Conservation (phyloP, 371 early-diverging fungal species). For the Dipsacomyces acuminosporus region DNA sequence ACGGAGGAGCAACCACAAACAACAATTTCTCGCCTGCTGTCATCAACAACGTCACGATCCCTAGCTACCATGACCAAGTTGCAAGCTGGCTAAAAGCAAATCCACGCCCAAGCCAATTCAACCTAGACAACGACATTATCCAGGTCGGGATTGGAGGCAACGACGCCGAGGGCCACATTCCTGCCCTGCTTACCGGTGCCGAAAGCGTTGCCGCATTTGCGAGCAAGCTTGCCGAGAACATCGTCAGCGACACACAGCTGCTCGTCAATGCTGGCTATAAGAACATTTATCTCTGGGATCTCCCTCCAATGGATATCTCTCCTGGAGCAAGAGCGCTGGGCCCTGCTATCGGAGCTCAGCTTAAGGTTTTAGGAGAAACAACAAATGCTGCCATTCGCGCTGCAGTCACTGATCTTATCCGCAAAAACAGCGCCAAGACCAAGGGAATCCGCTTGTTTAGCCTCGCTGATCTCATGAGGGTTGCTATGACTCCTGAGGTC, state of each 20-base stretch:
- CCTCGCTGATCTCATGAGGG: not conserved
- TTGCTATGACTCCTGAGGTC: constrained; percentile 1
- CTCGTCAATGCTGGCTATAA: not conserved
- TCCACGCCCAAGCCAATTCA: not conserved
- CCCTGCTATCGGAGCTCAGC: not conserved
- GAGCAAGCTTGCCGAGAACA: not conserved
- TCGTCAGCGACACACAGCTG: not conserved
- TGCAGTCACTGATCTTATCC: not conserved
- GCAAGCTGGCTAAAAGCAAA: not conserved
- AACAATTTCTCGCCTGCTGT: constrained; percentile 5
- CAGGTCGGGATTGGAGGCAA: not conserved
- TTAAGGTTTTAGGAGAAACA: not conserved
- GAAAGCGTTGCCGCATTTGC: not conserved
- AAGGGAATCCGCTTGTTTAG: not conserved
- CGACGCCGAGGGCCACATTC: not conserved
- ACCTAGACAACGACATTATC: not conserved
- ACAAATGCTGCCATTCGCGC: not conserved
- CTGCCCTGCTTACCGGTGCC: not conserved
- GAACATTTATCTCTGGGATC: not conserved
- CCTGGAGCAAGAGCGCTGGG: not conserved
- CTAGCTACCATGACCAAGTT: not conserved
- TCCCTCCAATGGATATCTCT: not conserved
- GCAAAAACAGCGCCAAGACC: not conserved
- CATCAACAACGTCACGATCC: not conserved
- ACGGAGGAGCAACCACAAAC: constrained; percentile 51